Evolutionary conservation across 176 grass and related monocot genomes (phyloP).

Genomic region (Phragmites australis): DNA sequence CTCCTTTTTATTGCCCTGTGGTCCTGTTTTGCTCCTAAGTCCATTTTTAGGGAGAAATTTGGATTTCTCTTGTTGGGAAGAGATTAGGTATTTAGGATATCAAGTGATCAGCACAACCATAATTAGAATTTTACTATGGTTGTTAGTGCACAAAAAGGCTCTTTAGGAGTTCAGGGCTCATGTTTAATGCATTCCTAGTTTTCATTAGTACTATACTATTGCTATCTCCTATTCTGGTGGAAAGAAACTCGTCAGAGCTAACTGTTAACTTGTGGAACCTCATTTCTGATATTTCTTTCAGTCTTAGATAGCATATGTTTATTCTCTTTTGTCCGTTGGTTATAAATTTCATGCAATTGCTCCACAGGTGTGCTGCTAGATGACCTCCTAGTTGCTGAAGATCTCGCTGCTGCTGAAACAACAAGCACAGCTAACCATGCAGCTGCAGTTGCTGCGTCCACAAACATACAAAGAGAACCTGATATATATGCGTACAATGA

Average conservation of each 20-base stretch:
- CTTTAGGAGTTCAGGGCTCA: neutral
- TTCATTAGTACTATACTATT: constrained; percentile 18
- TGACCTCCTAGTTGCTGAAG: constrained; percentile 95
- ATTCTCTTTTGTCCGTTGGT: constrained; percentile 15
- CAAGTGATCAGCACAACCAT: neutral
- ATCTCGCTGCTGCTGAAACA: constrained; percentile 89
- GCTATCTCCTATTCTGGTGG: constrained; percentile 8
- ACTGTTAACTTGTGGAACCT: neutral
- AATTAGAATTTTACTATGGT: constrained; percentile 3
- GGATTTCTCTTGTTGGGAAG: neutral
- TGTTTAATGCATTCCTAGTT: constrained; percentile 1
- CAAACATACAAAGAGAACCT: constrained; percentile 60
- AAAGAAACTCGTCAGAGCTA: neutral
- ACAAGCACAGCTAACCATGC: constrained; percentile 83
- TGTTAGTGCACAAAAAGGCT: neutral
- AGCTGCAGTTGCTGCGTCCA: constrained; percentile 54
- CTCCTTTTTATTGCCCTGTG: neutral
- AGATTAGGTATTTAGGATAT: neutral
- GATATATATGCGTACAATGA: constrained; percentile 63
- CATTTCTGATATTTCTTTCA: constrained; percentile 15
- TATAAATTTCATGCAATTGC: constrained; percentile 20
- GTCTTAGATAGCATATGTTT: neutral
- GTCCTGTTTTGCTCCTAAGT: neutral
- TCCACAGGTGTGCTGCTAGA: constrained; percentile 84
- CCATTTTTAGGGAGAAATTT: neutral